Evolutionary conservation across 2,329 filamentous ascomycete genomes (phyloP), one percentile per base, ranked within the genome.

Genomic region (Colletotrichum neosansevieriae): DNA sequence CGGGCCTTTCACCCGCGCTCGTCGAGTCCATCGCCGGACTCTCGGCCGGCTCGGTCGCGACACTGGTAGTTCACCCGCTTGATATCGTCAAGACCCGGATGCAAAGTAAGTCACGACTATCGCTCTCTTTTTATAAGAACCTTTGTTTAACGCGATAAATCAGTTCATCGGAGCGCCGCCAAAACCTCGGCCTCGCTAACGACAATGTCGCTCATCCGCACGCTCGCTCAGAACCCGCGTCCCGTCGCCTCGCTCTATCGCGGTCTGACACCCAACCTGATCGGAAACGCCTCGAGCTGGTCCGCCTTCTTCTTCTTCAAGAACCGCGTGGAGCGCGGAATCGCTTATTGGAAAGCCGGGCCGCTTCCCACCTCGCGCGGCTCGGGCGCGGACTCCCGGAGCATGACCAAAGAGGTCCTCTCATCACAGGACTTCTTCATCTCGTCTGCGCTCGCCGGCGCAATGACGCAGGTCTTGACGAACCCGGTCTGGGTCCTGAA

Each of bases 401-500:
- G 57, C 21, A 36, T 58, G 6, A 70, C 76, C 42, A 78, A 77
- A 15, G 74, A 78, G 62, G 75, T 80, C 38, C 82, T 93, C 38
- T 80, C 85, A 3, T 87, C 89, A 6, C 83, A 84, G 29, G 94
- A 97, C 79, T 97, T 94, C 82, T 95, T 98, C 77, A 75, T 91
- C 53, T 89, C 94, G 4, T 94, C 92, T 38, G 92, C 83, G n/a
- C 75, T 85, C 32, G 83, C 86, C 72, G 94, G 95, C 34, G 84
- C 91, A 17, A 79, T 93, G 45, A 97, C 94, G 2, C 92, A 94
- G 49, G 81, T 93, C 34, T 85, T 95, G 72, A 98, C 96, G 34
- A 98, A 98, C 77, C 96, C 96, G 2, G 91, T 99, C 74, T 99
- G 96, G 96, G 96, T 99, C 3, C 89, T 99, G 78, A 98, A 98